Evolutionary conservation across 176 grass and related monocot species (phyloP).

Genomic region (barley (Hordeum vulgare)): MorexV3_pseudomolecules_assembly NC_058523.1:554013847-554014346

Average conservation of each 20-base stretch:
- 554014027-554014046: constrained; percentile 90
- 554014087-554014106: constrained; percentile 26
- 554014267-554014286: background rate
- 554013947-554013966: background rate
- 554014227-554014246: background rate
- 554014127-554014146: background rate
- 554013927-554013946: background rate
- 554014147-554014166: background rate
- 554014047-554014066: constrained; percentile 59
- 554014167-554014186: background rate
- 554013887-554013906: background rate
- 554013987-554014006: background rate
- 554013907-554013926: background rate
- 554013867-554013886: background rate
- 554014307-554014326: background rate
- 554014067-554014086: constrained; percentile 94
- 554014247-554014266: background rate
- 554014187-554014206: background rate
- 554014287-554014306: background rate
- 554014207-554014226: background rate
- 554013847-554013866: constrained; percentile 1
- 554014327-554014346: background rate
- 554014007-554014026: constrained; percentile 70
- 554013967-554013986: background rate
- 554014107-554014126: background rate